phyloP scores from a whole-genome alignment of 345 rosid genomes.

The Salix suchowensis region DNA sequence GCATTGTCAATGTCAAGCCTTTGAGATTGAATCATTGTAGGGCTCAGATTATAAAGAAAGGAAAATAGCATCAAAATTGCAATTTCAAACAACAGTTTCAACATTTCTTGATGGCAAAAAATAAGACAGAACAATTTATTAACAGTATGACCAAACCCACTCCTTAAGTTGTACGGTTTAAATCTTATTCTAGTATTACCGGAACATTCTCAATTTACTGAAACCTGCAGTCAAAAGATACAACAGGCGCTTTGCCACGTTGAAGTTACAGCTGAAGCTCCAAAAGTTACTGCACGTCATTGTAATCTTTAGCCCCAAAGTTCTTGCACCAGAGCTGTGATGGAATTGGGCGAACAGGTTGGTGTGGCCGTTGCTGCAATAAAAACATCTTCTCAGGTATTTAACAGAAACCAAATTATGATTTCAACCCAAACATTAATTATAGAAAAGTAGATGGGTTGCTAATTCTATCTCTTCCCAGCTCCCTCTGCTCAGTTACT shows the following conservation, averaged over 20 bases:
- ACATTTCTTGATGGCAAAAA: background rate
- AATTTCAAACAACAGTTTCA: background rate
- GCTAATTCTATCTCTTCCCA: background rate
- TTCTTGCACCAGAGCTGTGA: slow-evolving; percentile 99
- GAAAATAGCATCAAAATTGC: background rate
- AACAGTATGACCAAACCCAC: background rate
- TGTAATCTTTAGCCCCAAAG: slow-evolving; percentile 82
- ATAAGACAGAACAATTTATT: background rate
- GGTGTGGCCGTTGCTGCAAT: slow-evolving; percentile 96
- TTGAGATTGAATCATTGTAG: background rate
- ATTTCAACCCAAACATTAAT: background rate
- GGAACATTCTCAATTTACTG: background rate
- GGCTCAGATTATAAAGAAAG: background rate
- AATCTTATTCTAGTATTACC: slow-evolving; percentile 8
- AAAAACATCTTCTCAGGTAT: background rate
- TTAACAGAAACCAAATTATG: background rate
- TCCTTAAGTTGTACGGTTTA: background rate
- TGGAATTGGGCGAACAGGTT: slow-evolving; percentile 91
- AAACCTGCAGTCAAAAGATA: background rate
- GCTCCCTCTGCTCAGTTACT: background rate
- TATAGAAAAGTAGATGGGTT: background rate
- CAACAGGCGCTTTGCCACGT: slow-evolving; percentile 4
- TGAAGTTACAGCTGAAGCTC: background rate
- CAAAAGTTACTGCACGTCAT: slow-evolving; percentile 13
- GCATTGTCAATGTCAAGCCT: no score